Percentiles rank a stretch among this genome's conserved stretches.
Evolutionary conservation across 2,329 filamentous ascomycete species (phyloP).

Genomic region (Bipolaris victoriae): DNA sequence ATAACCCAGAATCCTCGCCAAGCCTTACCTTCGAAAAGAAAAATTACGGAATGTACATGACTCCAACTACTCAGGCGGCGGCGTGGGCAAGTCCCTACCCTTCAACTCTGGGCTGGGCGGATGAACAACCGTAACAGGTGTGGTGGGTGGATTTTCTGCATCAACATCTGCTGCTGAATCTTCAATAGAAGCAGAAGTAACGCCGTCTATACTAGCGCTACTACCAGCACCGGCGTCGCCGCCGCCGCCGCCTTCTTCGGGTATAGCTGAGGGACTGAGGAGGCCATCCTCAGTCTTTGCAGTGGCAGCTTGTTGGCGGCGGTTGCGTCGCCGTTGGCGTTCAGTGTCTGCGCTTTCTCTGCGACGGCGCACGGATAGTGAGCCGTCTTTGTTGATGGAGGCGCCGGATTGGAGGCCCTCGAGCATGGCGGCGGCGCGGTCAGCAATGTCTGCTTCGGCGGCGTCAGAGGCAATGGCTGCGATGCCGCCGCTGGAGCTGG

Average conservation of each 20-base stretch:
- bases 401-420: conserved; percentile 76
- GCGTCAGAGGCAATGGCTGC: conserved; percentile 49
- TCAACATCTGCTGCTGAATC: conserved; percentile 14
- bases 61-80: conserved; percentile 32
- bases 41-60: too few relatives aligned
- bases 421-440: conserved; percentile 80
- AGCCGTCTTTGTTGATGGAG: conserved; percentile 54
- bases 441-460: conserved; percentile 71
- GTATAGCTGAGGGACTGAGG: conserved; percentile 44
- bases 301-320: conserved; percentile 50
- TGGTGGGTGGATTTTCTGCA: conserved; percentile 15
- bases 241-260: conserved; percentile 28
- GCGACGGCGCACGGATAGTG: conserved; percentile 64
- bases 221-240: background rate
- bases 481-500: conserved; percentile 30
- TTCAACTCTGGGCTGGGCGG: conserved; percentile 47
- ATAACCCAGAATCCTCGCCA: too few relatives aligned
- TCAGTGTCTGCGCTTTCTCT: conserved; percentile 82
- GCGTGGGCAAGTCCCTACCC: conserved; percentile 38
- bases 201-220: conserved; percentile 14
- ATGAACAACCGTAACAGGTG: conserved; percentile 46
- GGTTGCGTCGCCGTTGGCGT: conserved; percentile 69
- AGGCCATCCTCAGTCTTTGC: conserved; percentile 40
- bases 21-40: too few relatives aligned
- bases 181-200: conserved; percentile 10